A percentile compares a stretch with the other conserved stretches of the same genome.
Evolutionary conservation across 2,329 filamentous ascomycete species (phyloP).

Genomic region (Onygenales sp.): DNA sequence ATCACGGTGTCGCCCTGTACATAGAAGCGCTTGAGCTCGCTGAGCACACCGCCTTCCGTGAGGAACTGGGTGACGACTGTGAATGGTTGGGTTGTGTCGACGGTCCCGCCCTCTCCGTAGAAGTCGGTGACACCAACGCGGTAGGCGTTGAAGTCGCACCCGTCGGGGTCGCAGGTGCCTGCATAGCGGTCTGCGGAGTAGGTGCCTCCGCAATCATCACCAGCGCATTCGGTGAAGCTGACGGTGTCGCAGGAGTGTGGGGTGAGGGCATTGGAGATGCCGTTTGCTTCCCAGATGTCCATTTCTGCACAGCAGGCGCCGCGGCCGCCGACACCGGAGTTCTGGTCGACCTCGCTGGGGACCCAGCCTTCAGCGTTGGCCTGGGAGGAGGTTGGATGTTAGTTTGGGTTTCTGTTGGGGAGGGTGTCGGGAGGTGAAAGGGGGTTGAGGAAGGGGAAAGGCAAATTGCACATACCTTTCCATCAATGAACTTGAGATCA

Average conservation of each 20-base stretch:
- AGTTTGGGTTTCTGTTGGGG: background rate
- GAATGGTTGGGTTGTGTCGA: conserved; percentile 48
- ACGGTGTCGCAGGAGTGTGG: conserved; percentile 48
- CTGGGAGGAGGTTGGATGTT: conserved; percentile 15
- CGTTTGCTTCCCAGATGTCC: conserved; percentile 58
- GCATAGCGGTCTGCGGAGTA: conserved; percentile 42
- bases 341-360: conserved; percentile 39
- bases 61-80: conserved; percentile 56
- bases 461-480: conserved; percentile 26
- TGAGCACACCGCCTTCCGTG: conserved; percentile 33
- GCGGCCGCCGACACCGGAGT: conserved; percentile 38
- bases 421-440: background rate
- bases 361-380: conserved; percentile 42
- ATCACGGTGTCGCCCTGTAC: conserved; percentile 49
- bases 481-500: conserved; percentile 41
- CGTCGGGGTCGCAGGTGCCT: conserved; percentile 53
- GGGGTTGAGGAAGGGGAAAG: background rate
- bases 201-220: conserved; percentile 39
- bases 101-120: conserved; percentile 46
- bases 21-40: conserved; percentile 50
- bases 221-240: conserved; percentile 30
- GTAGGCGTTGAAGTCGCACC: conserved; percentile 57
- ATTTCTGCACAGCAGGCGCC: conserved; percentile 55
- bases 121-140: conserved; percentile 51
- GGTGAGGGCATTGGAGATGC: conserved; percentile 49